phyloP scores from a whole-genome alignment of 305 asterid genomes.

The Fraxinus velutina region DNA sequence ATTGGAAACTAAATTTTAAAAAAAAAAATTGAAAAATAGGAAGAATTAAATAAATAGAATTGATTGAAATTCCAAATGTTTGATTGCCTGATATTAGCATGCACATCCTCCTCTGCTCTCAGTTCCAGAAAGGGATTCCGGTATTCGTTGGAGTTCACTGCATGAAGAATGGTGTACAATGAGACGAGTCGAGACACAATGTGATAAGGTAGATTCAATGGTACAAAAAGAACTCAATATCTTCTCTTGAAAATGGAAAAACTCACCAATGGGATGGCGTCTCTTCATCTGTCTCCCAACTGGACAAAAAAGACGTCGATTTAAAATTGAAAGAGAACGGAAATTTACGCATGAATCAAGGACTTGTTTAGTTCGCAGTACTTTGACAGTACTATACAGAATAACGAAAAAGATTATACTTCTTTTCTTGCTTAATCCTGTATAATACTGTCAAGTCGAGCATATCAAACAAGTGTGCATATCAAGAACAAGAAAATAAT shows the following conservation, averaged over 20 bases:
- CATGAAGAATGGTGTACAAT: background rate
- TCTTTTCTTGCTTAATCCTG: background rate
- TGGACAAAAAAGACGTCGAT: conserved; percentile 18
- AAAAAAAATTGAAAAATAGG: background rate
- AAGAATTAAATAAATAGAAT: background rate
- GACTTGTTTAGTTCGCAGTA: background rate
- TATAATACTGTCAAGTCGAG: background rate
- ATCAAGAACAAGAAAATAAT: background rate
- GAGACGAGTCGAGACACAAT: background rate
- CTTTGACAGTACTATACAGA: background rate
- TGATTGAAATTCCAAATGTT: background rate
- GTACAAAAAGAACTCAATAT: background rate
- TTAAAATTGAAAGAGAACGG: background rate
- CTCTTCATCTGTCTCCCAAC: conserved; percentile 67
- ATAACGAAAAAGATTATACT: background rate
- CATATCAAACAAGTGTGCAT: background rate
- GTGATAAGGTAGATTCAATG: background rate
- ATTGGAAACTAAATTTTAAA: background rate
- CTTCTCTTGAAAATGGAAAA: background rate
- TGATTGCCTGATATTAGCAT: conserved; percentile 31
- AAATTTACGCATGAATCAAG: background rate
- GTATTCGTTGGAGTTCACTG: conserved; percentile 57
- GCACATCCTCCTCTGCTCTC: conserved; percentile 64
- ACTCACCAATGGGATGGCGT: conserved; percentile 60
- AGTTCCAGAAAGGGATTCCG: conserved; percentile 58